Evolutionary conservation across 2,329 filamentous ascomycete species (phyloP).

Genomic region (Pseudopyrenochaeta lycopersici): DNA sequence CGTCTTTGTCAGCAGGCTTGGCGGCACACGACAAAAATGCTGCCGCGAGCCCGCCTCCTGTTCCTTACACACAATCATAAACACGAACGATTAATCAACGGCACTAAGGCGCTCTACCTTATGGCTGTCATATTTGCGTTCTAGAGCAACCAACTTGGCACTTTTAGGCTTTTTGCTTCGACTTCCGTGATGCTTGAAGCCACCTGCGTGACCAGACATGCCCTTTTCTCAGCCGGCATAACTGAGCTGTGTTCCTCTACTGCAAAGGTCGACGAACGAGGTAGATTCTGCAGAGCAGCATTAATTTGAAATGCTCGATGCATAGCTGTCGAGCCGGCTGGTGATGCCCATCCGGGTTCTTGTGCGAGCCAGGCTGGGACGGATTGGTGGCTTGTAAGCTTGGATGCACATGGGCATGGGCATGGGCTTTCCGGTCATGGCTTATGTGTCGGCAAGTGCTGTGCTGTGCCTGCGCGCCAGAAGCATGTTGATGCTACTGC

Average conservation of each 20-base stretch:
- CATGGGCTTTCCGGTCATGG: too few species aligned
- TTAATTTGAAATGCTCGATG: not conserved
- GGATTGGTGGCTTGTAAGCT: slow-evolving; percentile 1
- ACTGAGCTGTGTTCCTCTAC: not conserved
- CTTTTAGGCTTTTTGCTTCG: slow-evolving; percentile 49
- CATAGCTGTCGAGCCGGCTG: not conserved
- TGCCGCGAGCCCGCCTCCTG: slow-evolving; percentile 14
- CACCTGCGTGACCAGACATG: slow-evolving; percentile 52
- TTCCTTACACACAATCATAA: slow-evolving; percentile 53
- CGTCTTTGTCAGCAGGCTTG: slow-evolving; percentile 23
- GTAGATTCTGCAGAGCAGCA: too few species aligned
- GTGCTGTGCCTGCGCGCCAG: slow-evolving; percentile 1
- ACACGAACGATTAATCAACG: slow-evolving; percentile 58
- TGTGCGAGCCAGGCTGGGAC: not conserved
- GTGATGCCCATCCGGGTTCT: not conserved
- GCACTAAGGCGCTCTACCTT: slow-evolving; percentile 47
- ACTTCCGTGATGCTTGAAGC: slow-evolving; percentile 44
- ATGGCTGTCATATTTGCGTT: slow-evolving; percentile 58
- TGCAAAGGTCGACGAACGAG: not conserved
- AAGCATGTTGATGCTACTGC: not conserved
- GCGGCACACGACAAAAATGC: slow-evolving; percentile 29
- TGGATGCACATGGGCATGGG: slow-evolving; percentile 1
- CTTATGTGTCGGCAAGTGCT: not conserved
- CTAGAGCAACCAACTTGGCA: slow-evolving; percentile 46
- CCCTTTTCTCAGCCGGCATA: not conserved